These are phyloP conservation scores for Schizothecium vesticola DNA, from an alignment of 495 filamentous ascomycete species.

Conservation along the genomic window DNA sequence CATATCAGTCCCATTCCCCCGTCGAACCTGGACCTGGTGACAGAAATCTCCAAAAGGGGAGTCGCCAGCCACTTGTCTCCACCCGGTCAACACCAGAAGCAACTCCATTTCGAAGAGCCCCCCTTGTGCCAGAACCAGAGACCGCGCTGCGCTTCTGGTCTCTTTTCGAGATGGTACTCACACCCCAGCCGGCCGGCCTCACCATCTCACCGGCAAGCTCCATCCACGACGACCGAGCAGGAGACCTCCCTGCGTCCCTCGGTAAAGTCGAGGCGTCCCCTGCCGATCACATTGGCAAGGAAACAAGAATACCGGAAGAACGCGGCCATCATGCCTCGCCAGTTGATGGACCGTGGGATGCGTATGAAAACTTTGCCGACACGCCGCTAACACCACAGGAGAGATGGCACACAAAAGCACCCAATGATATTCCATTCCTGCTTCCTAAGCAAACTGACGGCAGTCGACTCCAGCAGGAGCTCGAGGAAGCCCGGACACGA, in stretches of 20 bases:
- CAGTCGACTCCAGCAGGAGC: constrained; percentile 18
- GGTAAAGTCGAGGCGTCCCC: background rate
- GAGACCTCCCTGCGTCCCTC: background rate
- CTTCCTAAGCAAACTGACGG: constrained; percentile 11
- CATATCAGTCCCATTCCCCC: background rate
- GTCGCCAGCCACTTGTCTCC: background rate
- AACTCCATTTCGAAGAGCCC: background rate
- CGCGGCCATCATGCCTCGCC: background rate
- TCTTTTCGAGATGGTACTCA: background rate
- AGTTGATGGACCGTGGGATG: background rate
- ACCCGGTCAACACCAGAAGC: background rate
- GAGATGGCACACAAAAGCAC: background rate
- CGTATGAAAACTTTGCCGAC: background rate
- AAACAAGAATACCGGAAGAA: background rate
- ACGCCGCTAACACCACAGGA: background rate
- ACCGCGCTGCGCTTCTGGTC: too few relatives aligned
- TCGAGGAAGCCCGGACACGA: constrained; percentile 18
- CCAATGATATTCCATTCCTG: constrained; percentile 6
- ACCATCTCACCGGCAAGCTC: constrained; percentile 25
- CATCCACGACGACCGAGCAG: constrained; percentile 8
- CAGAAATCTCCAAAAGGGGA: background rate
- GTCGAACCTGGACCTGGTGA: background rate
- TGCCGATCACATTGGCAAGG: background rate
- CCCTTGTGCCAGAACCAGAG: background rate
- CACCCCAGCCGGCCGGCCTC: background rate